Percentiles rank a stretch among this genome's conserved stretches.
Evolutionary conservation across 106 monocot species (phyloP).

Genomic region (Agapanthus africanus): DNA sequence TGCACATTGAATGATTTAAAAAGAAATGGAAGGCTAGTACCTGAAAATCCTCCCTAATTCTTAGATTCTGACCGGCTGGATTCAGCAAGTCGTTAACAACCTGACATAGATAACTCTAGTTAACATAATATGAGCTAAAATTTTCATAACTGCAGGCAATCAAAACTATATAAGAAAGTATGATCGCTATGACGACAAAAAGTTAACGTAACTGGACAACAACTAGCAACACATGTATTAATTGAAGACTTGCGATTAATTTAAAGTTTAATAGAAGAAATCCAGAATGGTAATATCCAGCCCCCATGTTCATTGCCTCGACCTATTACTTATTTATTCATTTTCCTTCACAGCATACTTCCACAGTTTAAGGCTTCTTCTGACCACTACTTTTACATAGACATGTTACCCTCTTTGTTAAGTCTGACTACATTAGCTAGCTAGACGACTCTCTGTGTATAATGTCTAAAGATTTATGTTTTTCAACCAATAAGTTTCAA

Average conservation of each 20-base stretch:
- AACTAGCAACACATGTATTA: background rate
- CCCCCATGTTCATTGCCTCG: background rate
- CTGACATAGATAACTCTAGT: slow-evolving; percentile 26
- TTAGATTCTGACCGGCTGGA: slow-evolving; percentile 90
- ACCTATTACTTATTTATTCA: background rate
- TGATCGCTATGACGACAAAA: background rate
- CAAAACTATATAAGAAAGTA: background rate
- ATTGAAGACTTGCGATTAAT: background rate
- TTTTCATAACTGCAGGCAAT: background rate
- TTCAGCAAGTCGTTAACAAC: slow-evolving; percentile 96
- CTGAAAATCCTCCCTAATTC: slow-evolving; percentile 95
- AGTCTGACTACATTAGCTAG: background rate
- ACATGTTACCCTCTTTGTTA: background rate
- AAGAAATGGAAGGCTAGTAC: slow-evolving; percentile 21
- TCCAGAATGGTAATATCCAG: background rate
- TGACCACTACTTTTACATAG: background rate
- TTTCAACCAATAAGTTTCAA: background rate
- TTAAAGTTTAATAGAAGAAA: background rate
- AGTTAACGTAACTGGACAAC: background rate
- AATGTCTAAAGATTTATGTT: background rate
- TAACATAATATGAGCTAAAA: background rate
- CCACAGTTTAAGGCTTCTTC: background rate
- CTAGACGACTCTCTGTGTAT: background rate
- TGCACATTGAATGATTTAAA: background rate
- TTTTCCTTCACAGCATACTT: background rate